Conservation (phyloP, 2,329 filamentous ascomycete genomes). For the Aspergillus pseudotamarii region DNA sequence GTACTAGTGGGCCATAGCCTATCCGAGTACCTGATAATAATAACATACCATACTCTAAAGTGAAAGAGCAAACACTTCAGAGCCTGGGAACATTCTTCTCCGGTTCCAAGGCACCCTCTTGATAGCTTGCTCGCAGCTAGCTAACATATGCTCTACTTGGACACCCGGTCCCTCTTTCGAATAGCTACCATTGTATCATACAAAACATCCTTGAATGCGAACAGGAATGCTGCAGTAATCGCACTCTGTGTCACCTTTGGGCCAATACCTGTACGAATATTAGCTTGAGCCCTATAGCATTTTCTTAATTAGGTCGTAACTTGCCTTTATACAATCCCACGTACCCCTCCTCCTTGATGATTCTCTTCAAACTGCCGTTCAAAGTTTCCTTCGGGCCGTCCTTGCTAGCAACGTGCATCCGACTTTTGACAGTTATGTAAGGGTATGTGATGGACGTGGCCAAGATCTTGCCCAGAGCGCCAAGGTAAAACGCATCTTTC, state of each 20-base stretch:
- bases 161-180: conserved; percentile 33
- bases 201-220: conserved; percentile 96
- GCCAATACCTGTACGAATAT: conserved; percentile 69
- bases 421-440: conserved; percentile 98
- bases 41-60: not conserved
- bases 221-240: conserved; percentile 91
- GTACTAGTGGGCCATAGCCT: not conserved
- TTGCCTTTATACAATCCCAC: conserved; percentile 87
- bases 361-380: conserved; percentile 73
- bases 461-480: conserved; percentile 90
- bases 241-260: conserved; percentile 98
- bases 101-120: too few relatives aligned
- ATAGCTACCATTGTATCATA: conserved; percentile 63
- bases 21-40: not conserved
- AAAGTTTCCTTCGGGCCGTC: conserved; percentile 80
- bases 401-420: conserved; percentile 87
- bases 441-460: conserved; percentile 95
- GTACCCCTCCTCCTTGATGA: conserved; percentile 89
- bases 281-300: conserved; percentile 4
- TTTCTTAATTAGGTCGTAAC: conserved; percentile 29
- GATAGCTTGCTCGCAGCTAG: too few relatives aligned
- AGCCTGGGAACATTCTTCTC: not conserved
- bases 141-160: conserved; percentile 31
- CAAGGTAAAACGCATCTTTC: conserved; percentile 84
- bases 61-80: not conserved